Evolutionary conservation across 192 early-diverging fungal genomes (phyloP).

Genomic region (Backusella psychrophila): DNA sequence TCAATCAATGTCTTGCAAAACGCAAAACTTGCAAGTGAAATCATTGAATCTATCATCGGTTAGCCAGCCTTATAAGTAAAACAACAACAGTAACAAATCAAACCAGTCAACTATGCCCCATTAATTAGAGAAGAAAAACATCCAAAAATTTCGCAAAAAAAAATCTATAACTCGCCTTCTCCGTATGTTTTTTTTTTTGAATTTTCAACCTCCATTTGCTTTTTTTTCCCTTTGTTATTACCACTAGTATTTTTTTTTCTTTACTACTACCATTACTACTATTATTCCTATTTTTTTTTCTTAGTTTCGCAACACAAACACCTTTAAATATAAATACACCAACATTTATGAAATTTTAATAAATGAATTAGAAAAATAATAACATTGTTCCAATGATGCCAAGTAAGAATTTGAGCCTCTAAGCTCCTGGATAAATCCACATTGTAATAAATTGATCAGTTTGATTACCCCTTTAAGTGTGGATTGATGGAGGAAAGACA

Average conservation of each 20-base stretch:
- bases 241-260: background rate
- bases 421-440: too few relatives aligned
- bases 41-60: constrained; percentile 51
- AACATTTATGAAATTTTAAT: background rate
- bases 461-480: too few relatives aligned
- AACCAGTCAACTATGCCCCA: background rate
- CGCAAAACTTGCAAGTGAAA: constrained; percentile 47
- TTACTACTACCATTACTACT: background rate
- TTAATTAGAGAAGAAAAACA: background rate
- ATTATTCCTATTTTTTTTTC: background rate
- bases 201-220: background rate
- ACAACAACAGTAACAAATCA: background rate
- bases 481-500: too few relatives aligned
- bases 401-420: too few relatives aligned
- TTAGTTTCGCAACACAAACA: background rate
- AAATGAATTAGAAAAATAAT: background rate
- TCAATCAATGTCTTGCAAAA: constrained; percentile 47
- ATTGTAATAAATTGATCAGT: too few relatives aligned
- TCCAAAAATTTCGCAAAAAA: background rate
- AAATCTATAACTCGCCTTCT: background rate
- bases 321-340: background rate
- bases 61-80: constrained; percentile 13
- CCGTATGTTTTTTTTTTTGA: background rate
- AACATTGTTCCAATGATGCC: background rate
- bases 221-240: background rate